Evolutionary conservation across 2,329 filamentous ascomycete genomes (phyloP), one percentile per base, ranked within the genome.

Genomic region (Alternaria atra): DNA sequence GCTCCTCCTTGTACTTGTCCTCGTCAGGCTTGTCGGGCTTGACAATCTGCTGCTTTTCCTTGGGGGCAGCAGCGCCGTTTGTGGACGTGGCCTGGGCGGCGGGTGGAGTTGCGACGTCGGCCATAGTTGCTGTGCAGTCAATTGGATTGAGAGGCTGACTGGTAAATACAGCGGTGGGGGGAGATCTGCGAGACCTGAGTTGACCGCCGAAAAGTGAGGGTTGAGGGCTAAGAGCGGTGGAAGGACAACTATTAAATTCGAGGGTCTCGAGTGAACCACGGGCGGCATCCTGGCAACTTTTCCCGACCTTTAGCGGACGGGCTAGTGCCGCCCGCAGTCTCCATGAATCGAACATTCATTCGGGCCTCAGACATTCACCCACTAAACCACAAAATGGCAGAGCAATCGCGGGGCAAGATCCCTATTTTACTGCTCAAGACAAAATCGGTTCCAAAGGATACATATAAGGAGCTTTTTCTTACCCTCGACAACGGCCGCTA

Each of bases 1-100:
- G 85, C 66, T 87, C 86, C 77, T 89, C 86, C 83, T 97, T 93
- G 85, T 90, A 99, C 70, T 85, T 84, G 68, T 90, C 90, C 83
- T 95, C 91, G 80, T 97, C 92, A 47, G 95, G 95, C 85, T 91
- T 93, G 81, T 91, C 87, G 55, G 94, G 93, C 82, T 89, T 93
- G 74, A 82, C 75, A 40, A 77, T 64, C 39, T 78, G 71, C 62
- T 80, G 74, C 70, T 78, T 78, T 58, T 70, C 69, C 51, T 77
- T 72, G 52, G 76, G 60, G 52, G 77, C 67, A 60, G 73, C 53
- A 47, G 76, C 65, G 60, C 74, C 72, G 59, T 58, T 58, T 35
- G 58, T 27, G 51, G 77, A 71, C 59, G 73, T 66, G 70, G 73
- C 73, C 57, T 73, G 71, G 34, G 77, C 71, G 55, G 77, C 73